Base-by-base conservation (phyloP, 768 basidiomycete species). In the Kondoa subrosea region DNA sequence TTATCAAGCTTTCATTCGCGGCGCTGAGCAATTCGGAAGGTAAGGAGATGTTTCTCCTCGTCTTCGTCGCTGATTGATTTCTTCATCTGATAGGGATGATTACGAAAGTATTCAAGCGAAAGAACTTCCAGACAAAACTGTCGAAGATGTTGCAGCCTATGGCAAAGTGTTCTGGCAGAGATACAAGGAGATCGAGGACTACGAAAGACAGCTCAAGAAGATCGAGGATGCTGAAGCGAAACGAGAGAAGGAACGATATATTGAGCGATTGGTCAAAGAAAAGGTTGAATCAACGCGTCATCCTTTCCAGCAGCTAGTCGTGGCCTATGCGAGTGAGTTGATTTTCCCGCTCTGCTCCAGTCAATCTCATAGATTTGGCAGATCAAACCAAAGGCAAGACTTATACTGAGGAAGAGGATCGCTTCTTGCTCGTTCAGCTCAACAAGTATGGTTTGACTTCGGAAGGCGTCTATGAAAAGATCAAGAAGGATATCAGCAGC, bases 271-370 rank as follows among this genome's bases (percentile, higher is more conserved):
- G 4, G 83, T 97, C 32, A 79, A 84, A 64, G 82, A 84, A 74
- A 96, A 96, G 76, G 88, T 97, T 73, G 80, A 80, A 26, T 87
- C 87, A 1, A 87, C 89, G 68, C 81, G 83, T 50, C 90, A 87
- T 77, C 95, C 95, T 0, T 91, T 97, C 86, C 93, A 97, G 76
- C 92, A 95, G 77, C 85, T 99, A 61, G 88, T 93, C 77, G 84
- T 97, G 65, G 87, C 88, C 76, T 96, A 97, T 73, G 90, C 72
- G n/a, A 29, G 68, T 25, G 16, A 58, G 33, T 57, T n/a, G 17
- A 34, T 34, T 4, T 30, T 61, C 21, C 14, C 14, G 30, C 14
- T 14, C 4, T 50, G 14, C 14, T 4, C 8, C 58, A 4, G 58
- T 25, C 8, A 14, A 4, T 31, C 29, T 8, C 21, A 25, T 31